These are phyloP conservation scores for Penicillium sp. DNA, from an alignment of 2,329 filamentous ascomycete genomes.

Conservation along the genomic window DNA sequence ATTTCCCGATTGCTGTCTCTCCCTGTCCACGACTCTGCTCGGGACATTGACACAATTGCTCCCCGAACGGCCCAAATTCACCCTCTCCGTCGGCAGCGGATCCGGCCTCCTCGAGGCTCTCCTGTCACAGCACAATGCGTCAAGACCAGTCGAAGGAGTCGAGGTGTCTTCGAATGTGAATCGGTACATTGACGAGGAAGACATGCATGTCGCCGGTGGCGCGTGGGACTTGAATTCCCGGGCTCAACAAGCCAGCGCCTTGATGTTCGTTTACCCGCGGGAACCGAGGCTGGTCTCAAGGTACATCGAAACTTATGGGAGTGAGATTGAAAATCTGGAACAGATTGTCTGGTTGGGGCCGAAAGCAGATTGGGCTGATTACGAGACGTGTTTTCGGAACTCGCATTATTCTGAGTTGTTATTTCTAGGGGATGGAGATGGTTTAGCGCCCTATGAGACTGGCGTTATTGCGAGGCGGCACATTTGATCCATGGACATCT, in stretches of 20 bases:
- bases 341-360: conserved; percentile 30
- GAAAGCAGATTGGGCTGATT: conserved; percentile 26
- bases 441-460: conserved; percentile 23
- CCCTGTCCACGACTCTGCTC: conserved; percentile 22
- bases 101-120: conserved; percentile 47
- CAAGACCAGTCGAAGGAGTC: conserved; percentile 39
- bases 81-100: conserved; percentile 47
- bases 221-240: conserved; percentile 41
- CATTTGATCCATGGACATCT: too few species aligned
- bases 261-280: conserved; percentile 52
- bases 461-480: conserved; percentile 15
- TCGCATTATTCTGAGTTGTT: conserved; percentile 17
- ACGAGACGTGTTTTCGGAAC: conserved; percentile 22
- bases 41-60: conserved; percentile 16
- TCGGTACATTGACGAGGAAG: conserved; percentile 38
- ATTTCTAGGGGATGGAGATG: conserved; percentile 15
- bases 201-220: conserved; percentile 41
- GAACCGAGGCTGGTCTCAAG: conserved; percentile 40
- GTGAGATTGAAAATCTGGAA: conserved; percentile 6
- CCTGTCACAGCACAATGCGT: conserved; percentile 24
- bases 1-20: conserved; percentile 26
- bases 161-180: conserved; percentile 45
- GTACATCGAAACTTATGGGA: conserved; percentile 36
- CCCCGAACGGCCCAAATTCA: conserved; percentile 22
- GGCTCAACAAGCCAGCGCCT: conserved; percentile 38